Evolutionary conservation across 208 protist species (phyloP), one percentile per base, ranked within the genome.

Genomic region (Leishmania tropica): DNA sequence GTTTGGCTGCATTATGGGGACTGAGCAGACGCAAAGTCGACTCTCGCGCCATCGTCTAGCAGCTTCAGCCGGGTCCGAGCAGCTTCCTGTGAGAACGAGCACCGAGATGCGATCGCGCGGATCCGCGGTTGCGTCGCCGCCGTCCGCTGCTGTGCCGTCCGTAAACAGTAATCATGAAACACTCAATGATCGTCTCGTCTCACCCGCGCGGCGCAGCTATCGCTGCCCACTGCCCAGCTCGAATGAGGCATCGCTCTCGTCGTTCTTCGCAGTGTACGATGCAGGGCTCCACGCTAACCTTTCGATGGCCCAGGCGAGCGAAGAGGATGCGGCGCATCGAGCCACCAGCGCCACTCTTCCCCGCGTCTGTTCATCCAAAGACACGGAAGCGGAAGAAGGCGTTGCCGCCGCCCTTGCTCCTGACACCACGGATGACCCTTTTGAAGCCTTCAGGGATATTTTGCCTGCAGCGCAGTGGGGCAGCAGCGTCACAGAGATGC

Each of bases 11-110:
- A 79, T 70, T 60, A 24, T 2, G 35, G 51, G 4, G 17, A 62
- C 31, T 37, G 35, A 76, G 7, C 47, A 45, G 48, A n/a, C 51
- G 51, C 72, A 76, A 51, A 58, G 51, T 45, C 72, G 56, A 42
- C 56, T 67, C 40, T 67, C 75, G 35, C 75, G 56, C 31, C 75
- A 78, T 47, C 75, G 75, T 31, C 13, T 56, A 24, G 21, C 56
- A 0, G 56, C 37, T 28, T 60, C 75, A 64, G 75, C 54, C 4
- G 54, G 6, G n/a, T 24, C 37, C 1, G 75, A 78, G 24, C 3
- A 47, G 35, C 47, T n/a, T 45, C 24, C 54, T 21, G 37, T 3
- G 53, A n/a, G 40, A 35, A 0, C n/a, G 56, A 17, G 56, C 21
- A 67, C n/a, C 31, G 56, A 78, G 40, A 7, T 31, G 54, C 31